phyloP scores from a whole-genome alignment of 208 protist species.

The Porcisia hertigi region DNA sequence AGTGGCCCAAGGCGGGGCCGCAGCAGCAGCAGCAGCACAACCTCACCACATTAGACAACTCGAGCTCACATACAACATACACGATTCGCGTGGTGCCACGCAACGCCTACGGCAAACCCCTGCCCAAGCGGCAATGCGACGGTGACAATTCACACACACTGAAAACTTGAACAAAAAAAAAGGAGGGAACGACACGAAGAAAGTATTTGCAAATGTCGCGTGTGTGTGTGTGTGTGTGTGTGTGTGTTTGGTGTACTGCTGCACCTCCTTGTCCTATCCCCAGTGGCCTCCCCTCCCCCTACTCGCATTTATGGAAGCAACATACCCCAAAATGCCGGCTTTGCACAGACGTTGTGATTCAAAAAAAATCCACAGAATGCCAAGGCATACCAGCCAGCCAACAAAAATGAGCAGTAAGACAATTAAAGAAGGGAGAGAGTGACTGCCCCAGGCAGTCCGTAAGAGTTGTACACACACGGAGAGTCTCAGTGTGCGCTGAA shows the following conservation, averaged over 20 bases:
- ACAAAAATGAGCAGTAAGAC: neutral
- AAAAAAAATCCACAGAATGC: neutral
- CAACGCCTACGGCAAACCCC: constrained; percentile 15
- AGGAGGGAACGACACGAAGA: no score
- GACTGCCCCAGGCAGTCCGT: neutral
- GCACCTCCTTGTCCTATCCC: neutral
- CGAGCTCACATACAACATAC: constrained; percentile 11
- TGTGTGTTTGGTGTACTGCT: neutral
- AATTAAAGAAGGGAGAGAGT: neutral
- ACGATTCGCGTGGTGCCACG: constrained; percentile 15
- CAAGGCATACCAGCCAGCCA: neutral
- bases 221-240: neutral
- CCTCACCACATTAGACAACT: neutral
- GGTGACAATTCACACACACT: constrained; percentile 15
- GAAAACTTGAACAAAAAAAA: neutral
- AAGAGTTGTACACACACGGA: neutral
- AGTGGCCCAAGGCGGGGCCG: constrained; percentile 4
- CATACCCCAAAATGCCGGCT: neutral
- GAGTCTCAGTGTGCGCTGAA: neutral
- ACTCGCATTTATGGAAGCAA: neutral
- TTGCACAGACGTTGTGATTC: neutral
- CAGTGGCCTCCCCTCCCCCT: neutral
- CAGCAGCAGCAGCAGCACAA: constrained; percentile 5
- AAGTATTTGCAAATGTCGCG: no score
- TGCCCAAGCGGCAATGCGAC: constrained; percentile 11